Evolutionary conservation across 1,139 yeast species (phyloP).

Genomic region (Keqinozyma sinolaborantium): DNA sequence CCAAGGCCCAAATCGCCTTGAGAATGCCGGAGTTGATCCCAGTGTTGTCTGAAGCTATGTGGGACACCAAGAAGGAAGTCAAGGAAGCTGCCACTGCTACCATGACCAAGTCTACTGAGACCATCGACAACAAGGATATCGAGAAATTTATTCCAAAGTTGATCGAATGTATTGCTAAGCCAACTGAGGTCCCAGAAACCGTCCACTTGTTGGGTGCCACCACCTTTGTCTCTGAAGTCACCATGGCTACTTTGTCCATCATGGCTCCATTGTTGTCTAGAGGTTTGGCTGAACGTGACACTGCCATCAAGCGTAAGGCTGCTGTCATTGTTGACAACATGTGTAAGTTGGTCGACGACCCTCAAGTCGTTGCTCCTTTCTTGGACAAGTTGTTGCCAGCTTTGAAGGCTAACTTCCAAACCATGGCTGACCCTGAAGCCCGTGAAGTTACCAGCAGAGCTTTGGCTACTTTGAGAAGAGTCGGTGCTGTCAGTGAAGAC

Average conservation of each 20-base stretch:
- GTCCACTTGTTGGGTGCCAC: slow-evolving; percentile 99
- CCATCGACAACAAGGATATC: slow-evolving; percentile 99
- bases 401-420: slow-evolving; percentile 86
- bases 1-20: slow-evolving; percentile 93
- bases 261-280: slow-evolving; percentile 98
- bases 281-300: slow-evolving; percentile 99
- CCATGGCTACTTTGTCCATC: slow-evolving; percentile 98
- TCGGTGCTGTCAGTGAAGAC: slow-evolving; percentile 91
- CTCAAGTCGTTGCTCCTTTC: slow-evolving; percentile 99
- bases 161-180: slow-evolving; percentile 95
- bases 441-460: slow-evolving; percentile 98
- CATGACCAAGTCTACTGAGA: slow-evolving; percentile 93
- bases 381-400: slow-evolving; percentile 94
- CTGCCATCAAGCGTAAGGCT: slow-evolving; percentile 98
- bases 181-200: slow-evolving; percentile 97
- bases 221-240: slow-evolving; percentile 98
- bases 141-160: slow-evolving; percentile 98
- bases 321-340: slow-evolving; percentile 99
- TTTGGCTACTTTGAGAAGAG: slow-evolving; percentile 95
- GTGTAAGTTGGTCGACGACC: slow-evolving; percentile 99
- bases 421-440: slow-evolving; percentile 99
- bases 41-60: slow-evolving; percentile 97
- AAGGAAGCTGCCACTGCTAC: slow-evolving; percentile 95
- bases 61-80: slow-evolving; percentile 99
- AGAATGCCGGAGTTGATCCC: slow-evolving; percentile 99